Evolutionary conservation across 306 rosid species (phyloP).

Genomic region (Acacia confusa): DNA sequence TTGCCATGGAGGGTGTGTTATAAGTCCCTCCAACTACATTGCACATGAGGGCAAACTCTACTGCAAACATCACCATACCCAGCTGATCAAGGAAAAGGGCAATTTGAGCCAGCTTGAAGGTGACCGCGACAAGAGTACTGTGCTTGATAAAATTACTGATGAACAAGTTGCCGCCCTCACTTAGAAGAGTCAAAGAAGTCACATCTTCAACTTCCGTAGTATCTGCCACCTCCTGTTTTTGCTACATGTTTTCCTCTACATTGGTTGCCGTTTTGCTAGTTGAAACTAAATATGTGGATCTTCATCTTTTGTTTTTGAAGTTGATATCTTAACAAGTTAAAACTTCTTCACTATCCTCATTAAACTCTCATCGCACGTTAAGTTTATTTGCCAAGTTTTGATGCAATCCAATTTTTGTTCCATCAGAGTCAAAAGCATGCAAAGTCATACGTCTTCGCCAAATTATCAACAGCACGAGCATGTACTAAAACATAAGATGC

Average conservation of each 20-base stretch:
- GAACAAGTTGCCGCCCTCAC: background rate
- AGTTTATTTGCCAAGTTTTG: background rate
- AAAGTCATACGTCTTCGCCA: background rate
- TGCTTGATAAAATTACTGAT: conserved; percentile 29
- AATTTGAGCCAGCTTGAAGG: conserved; percentile 98
- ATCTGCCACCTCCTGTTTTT: background rate
- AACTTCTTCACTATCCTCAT: background rate
- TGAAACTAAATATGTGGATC: background rate
- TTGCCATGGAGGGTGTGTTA: conserved; percentile 94
- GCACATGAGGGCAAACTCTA: conserved; percentile 97
- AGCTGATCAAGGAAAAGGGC: conserved; percentile 94
- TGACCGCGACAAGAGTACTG: conserved; percentile 52
- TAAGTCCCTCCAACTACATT: conserved; percentile 95
- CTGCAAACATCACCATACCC: conserved; percentile 95
- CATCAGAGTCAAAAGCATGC: background rate
- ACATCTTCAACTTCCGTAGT: background rate
- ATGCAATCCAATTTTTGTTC: background rate
- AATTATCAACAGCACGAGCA: background rate
- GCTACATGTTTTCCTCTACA: background rate
- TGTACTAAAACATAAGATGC: background rate
- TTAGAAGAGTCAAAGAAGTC: background rate
- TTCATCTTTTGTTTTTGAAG: background rate
- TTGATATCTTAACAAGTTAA: background rate
- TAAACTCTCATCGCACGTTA: background rate
- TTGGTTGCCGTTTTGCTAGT: background rate